A percentile compares a stretch with the other conserved stretches of the same genome.
These are phyloP conservation scores for Codiaeum variegatum DNA, from an alignment of 441 rosid genomes.

Conservation along the genomic window DNA sequence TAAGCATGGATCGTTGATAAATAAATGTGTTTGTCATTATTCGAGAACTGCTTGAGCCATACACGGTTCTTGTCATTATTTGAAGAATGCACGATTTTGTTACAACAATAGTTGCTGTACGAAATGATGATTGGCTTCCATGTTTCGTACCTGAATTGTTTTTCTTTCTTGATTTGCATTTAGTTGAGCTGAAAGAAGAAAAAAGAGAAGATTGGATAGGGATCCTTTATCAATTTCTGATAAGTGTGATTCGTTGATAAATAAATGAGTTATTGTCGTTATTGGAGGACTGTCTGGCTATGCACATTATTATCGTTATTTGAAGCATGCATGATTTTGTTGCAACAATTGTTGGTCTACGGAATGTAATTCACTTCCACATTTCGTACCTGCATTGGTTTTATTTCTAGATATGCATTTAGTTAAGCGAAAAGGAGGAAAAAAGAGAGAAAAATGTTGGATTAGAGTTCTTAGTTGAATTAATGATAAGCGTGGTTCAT, in stretches of 20 bases:
- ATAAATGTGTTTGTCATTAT: too few relatives aligned
- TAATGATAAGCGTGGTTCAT: slow-evolving; percentile 1
- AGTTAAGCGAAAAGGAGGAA: not conserved
- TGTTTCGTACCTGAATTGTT: not conserved
- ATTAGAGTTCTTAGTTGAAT: slow-evolving; percentile 4
- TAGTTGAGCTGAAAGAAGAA: not conserved
- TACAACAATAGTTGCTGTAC: not conserved
- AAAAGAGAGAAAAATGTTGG: not conserved
- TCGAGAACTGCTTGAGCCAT: not conserved
- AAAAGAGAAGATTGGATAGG: slow-evolving; percentile 1
- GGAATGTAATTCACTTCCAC: not conserved
- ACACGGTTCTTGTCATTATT: not conserved
- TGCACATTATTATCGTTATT: slow-evolving; percentile 7
- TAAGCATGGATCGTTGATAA: too few relatives aligned
- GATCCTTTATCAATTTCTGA: slow-evolving; percentile 6
- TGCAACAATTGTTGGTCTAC: not conserved
- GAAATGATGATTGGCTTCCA: not conserved
- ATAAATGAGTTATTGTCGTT: slow-evolving; percentile 3
- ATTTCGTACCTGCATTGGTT: not conserved
- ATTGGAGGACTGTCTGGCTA: slow-evolving; percentile 4
- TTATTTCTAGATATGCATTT: not conserved
- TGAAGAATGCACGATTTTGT: not conserved
- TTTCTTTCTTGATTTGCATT: not conserved
- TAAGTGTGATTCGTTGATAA: slow-evolving; percentile 5
- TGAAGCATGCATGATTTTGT: not conserved